Evolutionary conservation across 2,329 filamentous ascomycete genomes (phyloP).

Genomic region (Cladosporium velox): DNA sequence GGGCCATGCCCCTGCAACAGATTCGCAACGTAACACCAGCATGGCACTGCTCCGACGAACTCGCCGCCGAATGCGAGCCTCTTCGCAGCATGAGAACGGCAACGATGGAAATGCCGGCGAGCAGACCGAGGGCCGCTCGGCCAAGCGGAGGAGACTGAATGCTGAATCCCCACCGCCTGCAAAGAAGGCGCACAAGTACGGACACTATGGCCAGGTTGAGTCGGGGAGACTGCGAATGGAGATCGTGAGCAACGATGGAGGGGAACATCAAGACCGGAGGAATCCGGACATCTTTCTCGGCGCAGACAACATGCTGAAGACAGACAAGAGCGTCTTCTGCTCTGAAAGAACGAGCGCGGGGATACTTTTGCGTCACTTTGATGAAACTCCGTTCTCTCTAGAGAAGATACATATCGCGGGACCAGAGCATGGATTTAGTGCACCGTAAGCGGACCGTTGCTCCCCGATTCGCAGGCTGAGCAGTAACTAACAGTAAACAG

Average conservation of each 20-base stretch:
- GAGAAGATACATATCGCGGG: constrained; percentile 87
- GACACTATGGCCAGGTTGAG: constrained; percentile 83
- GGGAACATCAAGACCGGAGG: constrained; percentile 58
- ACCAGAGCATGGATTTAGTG: constrained; percentile 76
- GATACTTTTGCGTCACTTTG: constrained; percentile 78
- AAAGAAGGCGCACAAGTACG: constrained; percentile 67
- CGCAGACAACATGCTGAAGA: constrained; percentile 78
- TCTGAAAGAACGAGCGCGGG: constrained; percentile 87
- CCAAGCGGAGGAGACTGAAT: constrained; percentile 45
- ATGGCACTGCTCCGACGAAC: constrained; percentile 15
- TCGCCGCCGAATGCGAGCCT: constrained; percentile 1
- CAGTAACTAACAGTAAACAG: constrained; percentile 47
- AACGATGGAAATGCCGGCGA: constrained; percentile 19
- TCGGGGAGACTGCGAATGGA: constrained; percentile 82
- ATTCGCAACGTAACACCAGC: constrained; percentile 10
- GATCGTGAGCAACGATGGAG: constrained; percentile 85
- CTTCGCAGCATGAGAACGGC: neutral
- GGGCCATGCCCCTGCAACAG: neutral
- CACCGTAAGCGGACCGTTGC: constrained; percentile 67
- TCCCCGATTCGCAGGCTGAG: neutral
- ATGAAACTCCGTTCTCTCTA: constrained; percentile 76
- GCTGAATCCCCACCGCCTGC: constrained; percentile 28
- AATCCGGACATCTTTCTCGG: constrained; percentile 56
- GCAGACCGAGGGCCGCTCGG: constrained; percentile 19
- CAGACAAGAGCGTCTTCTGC: constrained; percentile 85